phyloP scores from a whole-genome alignment of 768 basidiomycete genomes.

The Termitomyces sp. region DNA sequence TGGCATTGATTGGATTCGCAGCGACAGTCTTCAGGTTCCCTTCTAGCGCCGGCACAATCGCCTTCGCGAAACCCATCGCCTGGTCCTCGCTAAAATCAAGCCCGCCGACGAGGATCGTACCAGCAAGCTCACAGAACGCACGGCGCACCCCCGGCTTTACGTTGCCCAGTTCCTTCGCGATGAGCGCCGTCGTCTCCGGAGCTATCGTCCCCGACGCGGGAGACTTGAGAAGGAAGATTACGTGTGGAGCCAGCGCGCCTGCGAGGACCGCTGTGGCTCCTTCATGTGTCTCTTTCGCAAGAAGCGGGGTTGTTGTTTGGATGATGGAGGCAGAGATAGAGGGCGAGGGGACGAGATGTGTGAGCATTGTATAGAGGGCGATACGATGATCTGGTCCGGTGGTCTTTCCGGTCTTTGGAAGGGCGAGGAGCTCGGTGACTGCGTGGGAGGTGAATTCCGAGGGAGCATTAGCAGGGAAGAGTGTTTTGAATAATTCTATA shows the following conservation, averaged over 20 bases:
- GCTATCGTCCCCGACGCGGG: conserved; percentile 27
- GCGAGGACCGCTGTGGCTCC: conserved; percentile 49
- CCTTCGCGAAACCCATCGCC: conserved; percentile 46
- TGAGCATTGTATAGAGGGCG: conserved; percentile 76
- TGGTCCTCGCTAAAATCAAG: conserved; percentile 33
- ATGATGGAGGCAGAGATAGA: conserved; percentile 40
- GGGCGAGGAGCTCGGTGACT: conserved; percentile 60
- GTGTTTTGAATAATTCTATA: conserved; percentile 46
- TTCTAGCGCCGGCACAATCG: conserved; percentile 60
- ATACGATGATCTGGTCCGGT: conserved; percentile 82
- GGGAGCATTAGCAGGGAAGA: conserved; percentile 30
- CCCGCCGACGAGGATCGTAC: conserved; percentile 47
- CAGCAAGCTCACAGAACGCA: conserved; percentile 59
- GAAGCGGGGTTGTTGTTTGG: conserved; percentile 30
- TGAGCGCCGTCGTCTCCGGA: conserved; percentile 35
- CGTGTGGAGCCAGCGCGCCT: conserved; percentile 50
- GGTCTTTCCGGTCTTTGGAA: conserved; percentile 82
- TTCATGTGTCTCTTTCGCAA: conserved; percentile 79
- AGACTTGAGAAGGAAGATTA: conserved; percentile 44
- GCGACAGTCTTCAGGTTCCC: conserved; percentile 59
- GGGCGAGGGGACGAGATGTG: conserved; percentile 40
- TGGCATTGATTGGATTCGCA: conserved; percentile 50
- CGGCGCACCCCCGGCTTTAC: conserved; percentile 56
- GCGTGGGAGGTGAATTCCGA: conserved; percentile 35
- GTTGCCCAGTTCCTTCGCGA: conserved; percentile 69